Base-by-base conservation (phyloP, 805 yeast genomes). In the Nakazawaea wyomingensis region DNA sequence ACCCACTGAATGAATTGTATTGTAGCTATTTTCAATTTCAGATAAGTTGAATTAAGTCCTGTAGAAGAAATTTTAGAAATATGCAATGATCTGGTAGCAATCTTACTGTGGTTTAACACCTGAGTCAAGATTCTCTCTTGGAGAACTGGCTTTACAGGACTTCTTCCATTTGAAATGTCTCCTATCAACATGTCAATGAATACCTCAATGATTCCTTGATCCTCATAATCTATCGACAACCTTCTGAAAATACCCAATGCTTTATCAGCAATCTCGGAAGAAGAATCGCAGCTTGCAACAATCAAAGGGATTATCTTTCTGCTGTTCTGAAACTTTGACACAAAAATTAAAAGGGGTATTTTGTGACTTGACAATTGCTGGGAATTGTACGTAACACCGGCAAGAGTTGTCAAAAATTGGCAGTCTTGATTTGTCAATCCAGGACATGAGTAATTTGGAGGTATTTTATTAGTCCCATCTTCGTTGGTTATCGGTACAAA, bases 1-100 rank as follows among this genome's bases (percentile, higher is more conserved):
- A 79, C 75, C 76, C 86, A 82, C 48, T 78, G 76, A 17, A 86
- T 73, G 54, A 85, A 83, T 33, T 71, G 69, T 3, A 87, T 68
- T 0, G 87, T 71, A 0, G 78, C 57, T 17, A 77, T 76, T 49
- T 78, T 78, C 42, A 83, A 59, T 47, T 68, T 76, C 4, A 65
- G 51, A 48, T 69, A 71, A 3, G 74, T 69, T 0, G 89, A 76
- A 24, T 69, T 60, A 31, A 89, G 63, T 1, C 93, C 95, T 13
- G 73, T 59, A 1, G 78, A 69, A 2, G 82, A 68, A 16, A 87
- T 66, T 37, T 68, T 54, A 4, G 76, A 64, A 5, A 83, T 67
- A 1, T 58, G 48, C 1, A 57, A 44, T 13, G 69, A 62, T 5
- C 54, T 50, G 0, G 83, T 71, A 2, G 83, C 85, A 5, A 51